Evolutionary conservation across 1,139 yeast species (phyloP).

Genomic region (Hansenula sp.): DNA sequence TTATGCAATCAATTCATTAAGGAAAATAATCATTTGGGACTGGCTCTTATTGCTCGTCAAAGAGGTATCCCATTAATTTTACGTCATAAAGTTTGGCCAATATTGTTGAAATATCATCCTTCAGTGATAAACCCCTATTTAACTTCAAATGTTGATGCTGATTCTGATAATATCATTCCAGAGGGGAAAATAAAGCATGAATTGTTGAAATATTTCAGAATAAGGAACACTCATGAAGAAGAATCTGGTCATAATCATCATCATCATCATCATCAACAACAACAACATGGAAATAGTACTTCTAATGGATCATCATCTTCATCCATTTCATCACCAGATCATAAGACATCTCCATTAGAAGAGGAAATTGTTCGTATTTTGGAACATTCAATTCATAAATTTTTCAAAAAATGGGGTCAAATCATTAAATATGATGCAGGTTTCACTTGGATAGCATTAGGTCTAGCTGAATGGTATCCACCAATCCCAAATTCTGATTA

Average conservation of each 20-base stretch:
- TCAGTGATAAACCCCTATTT: slow-evolving; percentile 74
- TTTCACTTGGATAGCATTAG: slow-evolving; percentile 82
- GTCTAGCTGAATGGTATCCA: slow-evolving; percentile 88
- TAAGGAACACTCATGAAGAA: slow-evolving; percentile 22
- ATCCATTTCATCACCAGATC: slow-evolving; percentile 16
- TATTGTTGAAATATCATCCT: slow-evolving; percentile 77
- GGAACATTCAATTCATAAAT: slow-evolving; percentile 59
- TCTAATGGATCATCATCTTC: slow-evolving; percentile 4
- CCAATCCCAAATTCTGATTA: slow-evolving; percentile 29
- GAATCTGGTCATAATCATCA: slow-evolving; percentile 3
- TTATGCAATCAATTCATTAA: slow-evolving; percentile 19
- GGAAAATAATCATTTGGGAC: slow-evolving; percentile 32
- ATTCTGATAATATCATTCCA: slow-evolving; percentile 23
- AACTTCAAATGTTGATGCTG: slow-evolving; percentile 41
- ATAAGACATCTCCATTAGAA: slow-evolving; percentile 37
- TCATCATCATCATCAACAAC: background rate
- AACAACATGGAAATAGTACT: slow-evolving; percentile 6
- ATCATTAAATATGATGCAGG: slow-evolving; percentile 78
- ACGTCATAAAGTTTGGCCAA: slow-evolving; percentile 82
- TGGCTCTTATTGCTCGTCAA: slow-evolving; percentile 79
- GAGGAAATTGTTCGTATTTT: slow-evolving; percentile 51
- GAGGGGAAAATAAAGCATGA: slow-evolving; percentile 43
- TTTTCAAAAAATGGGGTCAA: slow-evolving; percentile 74
- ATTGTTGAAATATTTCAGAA: slow-evolving; percentile 48
- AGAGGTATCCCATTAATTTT: slow-evolving; percentile 83